Percentiles rank a stretch among this genome's conserved stretches.
These are phyloP conservation scores for Venturiaceae sp. DNA, from an alignment of 2,329 filamentous ascomycete genomes.

Conservation along the genomic window DNA sequence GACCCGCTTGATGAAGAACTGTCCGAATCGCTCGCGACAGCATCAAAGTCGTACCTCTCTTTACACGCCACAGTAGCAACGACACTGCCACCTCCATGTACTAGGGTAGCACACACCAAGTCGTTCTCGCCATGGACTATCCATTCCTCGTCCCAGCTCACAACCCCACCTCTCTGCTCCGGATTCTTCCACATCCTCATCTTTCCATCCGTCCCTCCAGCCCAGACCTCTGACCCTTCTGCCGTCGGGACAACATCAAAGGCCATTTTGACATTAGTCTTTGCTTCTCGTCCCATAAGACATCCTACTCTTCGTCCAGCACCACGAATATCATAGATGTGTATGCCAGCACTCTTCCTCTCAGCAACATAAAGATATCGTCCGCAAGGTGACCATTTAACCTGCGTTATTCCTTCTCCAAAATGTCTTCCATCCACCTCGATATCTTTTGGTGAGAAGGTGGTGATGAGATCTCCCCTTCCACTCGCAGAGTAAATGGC, in stretches of 20 bases:
- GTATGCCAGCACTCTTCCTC: constrained; percentile 43
- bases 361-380: constrained; percentile 50
- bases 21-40: background rate
- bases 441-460: constrained; percentile 30
- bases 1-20: background rate
- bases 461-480: constrained; percentile 37
- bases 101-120: background rate
- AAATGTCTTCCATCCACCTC: constrained; percentile 17
- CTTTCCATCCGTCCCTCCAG: constrained; percentile 46
- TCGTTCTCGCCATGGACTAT: background rate
- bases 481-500: constrained; percentile 45
- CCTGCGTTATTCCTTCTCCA: constrained; percentile 44
- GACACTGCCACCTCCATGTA: constrained; percentile 3
- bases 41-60: constrained; percentile 16
- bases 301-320: constrained; percentile 40
- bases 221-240: constrained; percentile 45
- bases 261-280: constrained; percentile 46
- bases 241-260: constrained; percentile 37
- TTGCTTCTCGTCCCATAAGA: constrained; percentile 31
- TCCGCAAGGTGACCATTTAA: constrained; percentile 49
- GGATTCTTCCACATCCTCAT: constrained; percentile 32
- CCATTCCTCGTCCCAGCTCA: constrained; percentile 9
- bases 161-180: constrained; percentile 17
- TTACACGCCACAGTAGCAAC: constrained; percentile 31
- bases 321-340: constrained; percentile 51